These are phyloP conservation scores for Conringia planisiliqua DNA, from an alignment of 345 rosid genomes.

Conservation along the genomic window DNA sequence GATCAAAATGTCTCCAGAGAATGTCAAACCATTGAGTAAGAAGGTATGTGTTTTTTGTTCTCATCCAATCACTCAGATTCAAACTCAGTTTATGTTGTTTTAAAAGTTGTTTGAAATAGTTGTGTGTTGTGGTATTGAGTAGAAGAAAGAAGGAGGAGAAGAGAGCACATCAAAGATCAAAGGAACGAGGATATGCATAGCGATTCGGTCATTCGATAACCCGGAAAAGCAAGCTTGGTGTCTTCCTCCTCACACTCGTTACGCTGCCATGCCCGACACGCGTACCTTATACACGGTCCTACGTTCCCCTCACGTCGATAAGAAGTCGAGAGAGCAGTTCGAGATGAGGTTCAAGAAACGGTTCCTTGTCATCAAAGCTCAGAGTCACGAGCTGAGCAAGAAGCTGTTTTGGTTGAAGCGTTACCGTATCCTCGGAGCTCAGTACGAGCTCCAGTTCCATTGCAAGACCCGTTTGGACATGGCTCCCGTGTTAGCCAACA, in stretches of 20 bases:
- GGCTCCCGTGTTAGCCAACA: conserved; percentile 15
- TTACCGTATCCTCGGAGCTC: conserved; percentile 30
- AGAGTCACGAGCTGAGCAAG: conserved; percentile 33
- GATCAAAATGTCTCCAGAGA: conserved; percentile 52
- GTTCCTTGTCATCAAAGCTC: conserved; percentile 32
- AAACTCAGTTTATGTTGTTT: background rate
- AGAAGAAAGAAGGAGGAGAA: conserved; percentile 60
- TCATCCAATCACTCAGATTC: background rate
- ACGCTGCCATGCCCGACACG: conserved; percentile 34
- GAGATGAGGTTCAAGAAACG: conserved; percentile 34
- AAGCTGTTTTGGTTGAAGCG: conserved; percentile 35
- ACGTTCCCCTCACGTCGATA: conserved; percentile 30
- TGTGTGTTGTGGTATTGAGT: background rate
- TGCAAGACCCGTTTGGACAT: conserved; percentile 36
- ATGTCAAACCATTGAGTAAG: conserved; percentile 50
- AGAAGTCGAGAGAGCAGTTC: conserved; percentile 33
- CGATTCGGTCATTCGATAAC: conserved; percentile 27
- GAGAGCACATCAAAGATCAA: conserved; percentile 33
- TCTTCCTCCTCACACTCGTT: conserved; percentile 32
- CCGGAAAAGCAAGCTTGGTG: conserved; percentile 30
- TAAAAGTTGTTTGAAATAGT: background rate
- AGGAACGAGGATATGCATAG: conserved; percentile 32
- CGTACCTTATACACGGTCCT: conserved; percentile 24
- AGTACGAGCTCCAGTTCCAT: conserved; percentile 30
- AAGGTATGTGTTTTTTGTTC: conserved; percentile 38